Percentiles rank a stretch among this genome's conserved stretches.
Evolutionary conservation across 1,139 yeast genomes (phyloP).

Genomic region (Yamadazyma sp.): DNA sequence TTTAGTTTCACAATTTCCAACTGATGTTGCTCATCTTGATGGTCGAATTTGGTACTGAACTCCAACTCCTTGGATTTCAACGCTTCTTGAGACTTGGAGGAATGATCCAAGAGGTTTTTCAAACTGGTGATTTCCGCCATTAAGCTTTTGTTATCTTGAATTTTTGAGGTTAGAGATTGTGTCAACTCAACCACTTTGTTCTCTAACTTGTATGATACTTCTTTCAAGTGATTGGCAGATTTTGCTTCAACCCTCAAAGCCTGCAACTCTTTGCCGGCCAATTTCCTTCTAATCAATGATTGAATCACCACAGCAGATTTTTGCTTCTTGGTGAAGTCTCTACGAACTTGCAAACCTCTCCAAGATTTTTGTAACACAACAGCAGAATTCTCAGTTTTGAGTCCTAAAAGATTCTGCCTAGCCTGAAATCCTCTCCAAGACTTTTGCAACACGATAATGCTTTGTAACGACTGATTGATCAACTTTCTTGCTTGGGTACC

Average conservation of each 20-base stretch:
- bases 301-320: slow-evolving; percentile 71
- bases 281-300: slow-evolving; percentile 72
- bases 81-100: slow-evolving; percentile 56
- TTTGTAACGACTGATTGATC: slow-evolving; percentile 40
- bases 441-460: slow-evolving; percentile 66
- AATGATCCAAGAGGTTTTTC: slow-evolving; percentile 57
- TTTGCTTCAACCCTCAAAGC: slow-evolving; percentile 79
- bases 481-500: slow-evolving; percentile 57
- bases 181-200: slow-evolving; percentile 95
- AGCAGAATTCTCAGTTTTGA: slow-evolving; percentile 64
- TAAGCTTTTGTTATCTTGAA: slow-evolving; percentile 76
- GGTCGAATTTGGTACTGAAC: slow-evolving; percentile 46
- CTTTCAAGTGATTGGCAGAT: slow-evolving; percentile 85
- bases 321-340: slow-evolving; percentile 37
- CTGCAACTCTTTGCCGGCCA: slow-evolving; percentile 66
- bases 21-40: slow-evolving; percentile 48
- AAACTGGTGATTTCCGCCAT: slow-evolving; percentile 58
- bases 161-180: slow-evolving; percentile 74
- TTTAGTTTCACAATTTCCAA: slow-evolving; percentile 54
- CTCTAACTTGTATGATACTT: slow-evolving; percentile 89
- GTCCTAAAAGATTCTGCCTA: slow-evolving; percentile 46
- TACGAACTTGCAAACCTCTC: slow-evolving; percentile 59
- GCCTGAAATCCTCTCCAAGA: slow-evolving; percentile 66
- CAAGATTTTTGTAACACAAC: slow-evolving; percentile 65
- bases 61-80: slow-evolving; percentile 59